Conservation (phyloP, 2,329 filamentous ascomycete genomes). For the Stagonosporopsis vannaccii region DNA sequence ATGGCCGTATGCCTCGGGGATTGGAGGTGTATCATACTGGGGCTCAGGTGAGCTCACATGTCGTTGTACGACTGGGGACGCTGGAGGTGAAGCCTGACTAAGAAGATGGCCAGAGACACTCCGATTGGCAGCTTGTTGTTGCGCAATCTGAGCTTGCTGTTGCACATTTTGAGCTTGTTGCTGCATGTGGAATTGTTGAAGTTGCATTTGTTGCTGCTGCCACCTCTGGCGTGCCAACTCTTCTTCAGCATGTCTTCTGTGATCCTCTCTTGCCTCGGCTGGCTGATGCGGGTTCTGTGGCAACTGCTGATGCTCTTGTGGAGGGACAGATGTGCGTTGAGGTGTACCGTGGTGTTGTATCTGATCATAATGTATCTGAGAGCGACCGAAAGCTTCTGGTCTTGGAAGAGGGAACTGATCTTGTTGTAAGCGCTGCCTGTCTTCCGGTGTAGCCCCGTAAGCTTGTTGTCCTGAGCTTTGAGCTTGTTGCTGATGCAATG, state of each 20-base stretch:
- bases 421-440: slow-evolving; percentile 25
- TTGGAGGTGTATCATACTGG: slow-evolving; percentile 46
- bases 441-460: slow-evolving; percentile 10
- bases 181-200: slow-evolving; percentile 15
- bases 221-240: slow-evolving; percentile 17
- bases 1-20: slow-evolving; percentile 46
- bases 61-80: slow-evolving; percentile 26
- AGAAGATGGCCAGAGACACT: slow-evolving; percentile 32
- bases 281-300: slow-evolving; percentile 10
- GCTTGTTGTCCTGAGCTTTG: not conserved
- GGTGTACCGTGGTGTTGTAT: slow-evolving; percentile 13
- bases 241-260: slow-evolving; percentile 5
- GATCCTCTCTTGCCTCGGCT: slow-evolving; percentile 12
- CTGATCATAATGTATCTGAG: slow-evolving; percentile 17
- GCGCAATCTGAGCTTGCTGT: slow-evolving; percentile 14
- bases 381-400: slow-evolving; percentile 13
- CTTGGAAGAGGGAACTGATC: slow-evolving; percentile 9
- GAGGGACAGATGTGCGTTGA: slow-evolving; percentile 10
- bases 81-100: slow-evolving; percentile 17
- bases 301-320: slow-evolving; percentile 7
- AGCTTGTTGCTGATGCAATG: slow-evolving; percentile 9
- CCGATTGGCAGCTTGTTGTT: slow-evolving; percentile 14
- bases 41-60: slow-evolving; percentile 39
- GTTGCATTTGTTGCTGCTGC: slow-evolving; percentile 19
- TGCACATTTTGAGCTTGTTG: slow-evolving; percentile 16